phyloP scores from a whole-genome alignment of 2,329 filamentous ascomycete species.

The Chrysoporthe puriensis region DNA sequence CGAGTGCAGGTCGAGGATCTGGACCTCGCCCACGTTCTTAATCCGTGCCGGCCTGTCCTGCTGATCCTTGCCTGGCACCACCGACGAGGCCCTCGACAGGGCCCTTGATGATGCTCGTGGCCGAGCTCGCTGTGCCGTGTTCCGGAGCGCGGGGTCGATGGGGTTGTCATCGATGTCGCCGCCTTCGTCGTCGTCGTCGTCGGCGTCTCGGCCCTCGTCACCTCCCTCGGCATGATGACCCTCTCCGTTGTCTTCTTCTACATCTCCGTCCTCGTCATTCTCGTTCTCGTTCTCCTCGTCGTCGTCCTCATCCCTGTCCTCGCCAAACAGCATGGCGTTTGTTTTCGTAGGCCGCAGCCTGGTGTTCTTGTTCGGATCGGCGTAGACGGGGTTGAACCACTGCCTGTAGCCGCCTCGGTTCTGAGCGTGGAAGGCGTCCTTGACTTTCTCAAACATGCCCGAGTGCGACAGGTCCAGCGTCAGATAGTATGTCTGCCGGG shows the following conservation, averaged over 20 bases:
- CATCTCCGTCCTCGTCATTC: slow-evolving; percentile 29
- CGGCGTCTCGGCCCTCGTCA: slow-evolving; percentile 26
- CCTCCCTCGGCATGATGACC: slow-evolving; percentile 13
- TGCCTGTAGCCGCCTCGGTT: slow-evolving; percentile 51
- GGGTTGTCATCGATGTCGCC: slow-evolving; percentile 27
- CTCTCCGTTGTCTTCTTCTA: slow-evolving; percentile 21
- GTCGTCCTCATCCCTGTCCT: slow-evolving; percentile 30
- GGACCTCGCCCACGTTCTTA: slow-evolving; percentile 53
- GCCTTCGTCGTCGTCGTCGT: slow-evolving; percentile 11
- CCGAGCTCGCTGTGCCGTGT: slow-evolving; percentile 17
- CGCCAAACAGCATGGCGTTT: slow-evolving; percentile 29
- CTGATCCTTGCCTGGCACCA: not conserved
- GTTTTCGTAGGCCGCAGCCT: slow-evolving; percentile 27
- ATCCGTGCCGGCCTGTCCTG: slow-evolving; percentile 15
- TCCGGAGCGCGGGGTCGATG: slow-evolving; percentile 26
- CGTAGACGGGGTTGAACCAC: slow-evolving; percentile 40
- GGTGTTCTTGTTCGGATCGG: slow-evolving; percentile 30
- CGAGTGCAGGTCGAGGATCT: slow-evolving; percentile 83
- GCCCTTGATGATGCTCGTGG: not conserved
- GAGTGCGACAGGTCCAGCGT: slow-evolving; percentile 66
- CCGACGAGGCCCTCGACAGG: slow-evolving; percentile 1
- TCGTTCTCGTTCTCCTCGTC: slow-evolving; percentile 26
- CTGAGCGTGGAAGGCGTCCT: slow-evolving; percentile 43
- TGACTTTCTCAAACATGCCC: slow-evolving; percentile 53
- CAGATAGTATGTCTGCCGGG: slow-evolving; percentile 64